A percentile compares a stretch with the other conserved stretches of the same genome.
These are phyloP conservation scores for Tolypocladium amazonense DNA, from an alignment of 2,329 filamentous ascomycete species.

Conservation along the genomic window DNA sequence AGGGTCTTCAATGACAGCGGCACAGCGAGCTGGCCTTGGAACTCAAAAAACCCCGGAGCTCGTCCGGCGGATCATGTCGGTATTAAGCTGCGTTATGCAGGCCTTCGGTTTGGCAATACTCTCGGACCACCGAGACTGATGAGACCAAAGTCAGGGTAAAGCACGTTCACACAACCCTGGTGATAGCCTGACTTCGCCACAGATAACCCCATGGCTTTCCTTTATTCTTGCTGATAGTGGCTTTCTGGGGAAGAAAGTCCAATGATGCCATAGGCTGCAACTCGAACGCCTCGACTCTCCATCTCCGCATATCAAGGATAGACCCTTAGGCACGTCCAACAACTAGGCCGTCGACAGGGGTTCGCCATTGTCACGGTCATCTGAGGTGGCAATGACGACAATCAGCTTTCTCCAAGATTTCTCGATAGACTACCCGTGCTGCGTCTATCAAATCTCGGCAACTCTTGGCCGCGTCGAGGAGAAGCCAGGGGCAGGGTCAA, in stretches of 20 bases:
- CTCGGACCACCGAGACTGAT: not conserved
- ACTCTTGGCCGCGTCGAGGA: not conserved
- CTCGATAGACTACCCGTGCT: not conserved
- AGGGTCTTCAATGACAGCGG: not conserved
- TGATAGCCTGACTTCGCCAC: not conserved
- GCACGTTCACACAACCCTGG: not conserved
- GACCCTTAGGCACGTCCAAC: too few relatives aligned
- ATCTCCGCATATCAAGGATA: not conserved
- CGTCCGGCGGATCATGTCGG: too few relatives aligned
- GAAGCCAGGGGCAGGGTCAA: not conserved
- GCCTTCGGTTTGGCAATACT: not conserved
- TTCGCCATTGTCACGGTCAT: not conserved
- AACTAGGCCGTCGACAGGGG: not conserved
- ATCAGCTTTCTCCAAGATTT: not conserved
- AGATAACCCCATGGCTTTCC: too few relatives aligned
- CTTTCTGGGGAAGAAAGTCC: too few relatives aligned
- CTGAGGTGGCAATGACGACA: not conserved
- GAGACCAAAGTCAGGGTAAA: not conserved
- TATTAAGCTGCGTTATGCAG: not conserved
- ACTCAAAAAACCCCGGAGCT: too few relatives aligned
- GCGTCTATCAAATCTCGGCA: not conserved
- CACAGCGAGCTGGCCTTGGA: not conserved
- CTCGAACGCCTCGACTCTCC: too few relatives aligned
- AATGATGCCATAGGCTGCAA: not conserved
- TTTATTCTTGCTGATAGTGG: not conserved